phyloP scores from a whole-genome alignment of 139 green algal genomes.

The Monoraphidium neglectum region DNA sequence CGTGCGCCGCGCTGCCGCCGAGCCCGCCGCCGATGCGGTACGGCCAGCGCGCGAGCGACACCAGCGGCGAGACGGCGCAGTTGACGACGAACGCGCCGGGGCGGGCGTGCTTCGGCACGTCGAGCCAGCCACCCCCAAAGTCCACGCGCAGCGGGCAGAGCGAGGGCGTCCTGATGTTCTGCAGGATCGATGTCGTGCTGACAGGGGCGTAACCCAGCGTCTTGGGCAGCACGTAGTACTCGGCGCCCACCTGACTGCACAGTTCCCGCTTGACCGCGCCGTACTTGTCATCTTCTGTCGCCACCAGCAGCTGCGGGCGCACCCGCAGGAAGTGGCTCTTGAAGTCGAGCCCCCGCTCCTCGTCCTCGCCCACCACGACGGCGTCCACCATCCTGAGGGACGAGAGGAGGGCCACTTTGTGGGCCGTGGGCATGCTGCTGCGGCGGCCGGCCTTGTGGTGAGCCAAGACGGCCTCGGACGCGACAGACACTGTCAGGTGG shows the following conservation, averaged over 20 bases:
- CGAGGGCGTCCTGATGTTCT: constrained; percentile 19
- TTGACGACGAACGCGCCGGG: constrained; percentile 38
- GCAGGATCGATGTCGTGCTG: constrained; percentile 42
- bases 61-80: constrained; percentile 30
- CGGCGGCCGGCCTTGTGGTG: constrained; percentile 24
- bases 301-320: constrained; percentile 27
- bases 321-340: constrained; percentile 36
- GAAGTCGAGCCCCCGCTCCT: constrained; percentile 31
- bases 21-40: constrained; percentile 28
- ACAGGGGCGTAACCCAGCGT: constrained; percentile 24
- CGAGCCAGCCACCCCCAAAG: constrained; percentile 35
- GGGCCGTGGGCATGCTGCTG: constrained; percentile 23
- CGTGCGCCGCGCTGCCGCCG: constrained; percentile 32
- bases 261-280: constrained; percentile 22
- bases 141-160: constrained; percentile 25
- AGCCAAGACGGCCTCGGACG: constrained; percentile 24
- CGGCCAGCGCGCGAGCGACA: constrained; percentile 21
- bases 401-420: constrained; percentile 24
- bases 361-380: constrained; percentile 33
- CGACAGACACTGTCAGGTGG: constrained; percentile 35
- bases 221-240: constrained; percentile 33
- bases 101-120: constrained; percentile 27
- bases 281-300: constrained; percentile 37
- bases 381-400: constrained; percentile 37
- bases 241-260: constrained; percentile 19